Conservation (phyloP, 2,329 filamentous ascomycete species). For the Daldinia sp. region DNA sequence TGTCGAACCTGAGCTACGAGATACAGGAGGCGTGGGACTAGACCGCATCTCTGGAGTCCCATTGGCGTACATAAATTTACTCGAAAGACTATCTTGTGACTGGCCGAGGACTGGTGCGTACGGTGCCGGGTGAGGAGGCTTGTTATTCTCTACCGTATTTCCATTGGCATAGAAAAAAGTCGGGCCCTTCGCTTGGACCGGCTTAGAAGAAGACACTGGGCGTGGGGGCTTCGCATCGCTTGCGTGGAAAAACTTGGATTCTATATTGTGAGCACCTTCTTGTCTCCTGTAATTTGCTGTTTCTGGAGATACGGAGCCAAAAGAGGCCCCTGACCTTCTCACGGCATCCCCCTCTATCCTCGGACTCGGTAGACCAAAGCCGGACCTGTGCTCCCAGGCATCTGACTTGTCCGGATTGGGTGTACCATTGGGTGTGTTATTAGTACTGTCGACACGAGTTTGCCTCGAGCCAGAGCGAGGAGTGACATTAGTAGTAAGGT, state of each 20-base stretch:
- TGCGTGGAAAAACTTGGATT: slow-evolving; percentile 91
- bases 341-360: slow-evolving; percentile 49
- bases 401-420: slow-evolving; percentile 63
- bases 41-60: slow-evolving; percentile 65
- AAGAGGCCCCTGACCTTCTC: slow-evolving; percentile 54
- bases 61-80: slow-evolving; percentile 83
- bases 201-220: slow-evolving; percentile 48
- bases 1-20: slow-evolving; percentile 59
- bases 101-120: slow-evolving; percentile 53
- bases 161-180: slow-evolving; percentile 71
- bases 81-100: slow-evolving; percentile 57
- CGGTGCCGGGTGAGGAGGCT: slow-evolving; percentile 52
- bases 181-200: slow-evolving; percentile 55
- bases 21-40: slow-evolving; percentile 52
- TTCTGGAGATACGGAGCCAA: slow-evolving; percentile 56
- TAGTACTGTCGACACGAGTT: slow-evolving; percentile 75
- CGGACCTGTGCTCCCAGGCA: slow-evolving; percentile 57
- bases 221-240: slow-evolving; percentile 74
- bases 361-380: slow-evolving; percentile 53
- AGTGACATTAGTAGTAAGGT: slow-evolving; percentile 77
- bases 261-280: slow-evolving; percentile 49
- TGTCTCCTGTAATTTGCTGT: slow-evolving; percentile 47
- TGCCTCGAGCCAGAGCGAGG: slow-evolving; percentile 82
- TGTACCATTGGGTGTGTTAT: slow-evolving; percentile 73
- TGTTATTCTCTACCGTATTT: slow-evolving; percentile 56